Evolutionary conservation across 2,329 filamentous ascomycete species (phyloP).

Genomic region (Atkinsonella hypoxylon): DNA sequence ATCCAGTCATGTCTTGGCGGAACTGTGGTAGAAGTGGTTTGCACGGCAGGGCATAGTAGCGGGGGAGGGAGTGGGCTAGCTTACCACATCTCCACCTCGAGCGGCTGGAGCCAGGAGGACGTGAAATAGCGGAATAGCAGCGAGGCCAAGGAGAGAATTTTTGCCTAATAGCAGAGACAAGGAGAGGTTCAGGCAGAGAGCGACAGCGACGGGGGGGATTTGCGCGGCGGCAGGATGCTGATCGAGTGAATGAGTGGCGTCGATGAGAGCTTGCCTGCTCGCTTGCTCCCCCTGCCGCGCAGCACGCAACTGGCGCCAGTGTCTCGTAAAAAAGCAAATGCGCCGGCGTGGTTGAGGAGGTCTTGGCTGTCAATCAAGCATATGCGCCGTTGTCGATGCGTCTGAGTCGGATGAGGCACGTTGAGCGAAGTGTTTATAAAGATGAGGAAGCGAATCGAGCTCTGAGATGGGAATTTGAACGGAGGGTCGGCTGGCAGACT

Average conservation of each 20-base stretch:
- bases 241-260: neutral
- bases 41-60: constrained; percentile 2
- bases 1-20: neutral
- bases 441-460: neutral
- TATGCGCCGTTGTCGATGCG: neutral
- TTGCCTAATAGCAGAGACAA: neutral
- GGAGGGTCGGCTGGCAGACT: constrained; percentile 3
- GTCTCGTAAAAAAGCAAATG: neutral
- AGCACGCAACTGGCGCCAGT: neutral
- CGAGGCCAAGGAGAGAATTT: no score
- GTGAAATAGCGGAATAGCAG: neutral
- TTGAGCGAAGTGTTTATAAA: neutral
- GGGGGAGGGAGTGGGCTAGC: constrained; percentile 1
- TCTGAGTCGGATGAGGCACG: neutral
- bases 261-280: no score
- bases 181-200: neutral
- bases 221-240: neutral
- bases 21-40: neutral
- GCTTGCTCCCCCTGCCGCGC: neutral
- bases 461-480: neutral
- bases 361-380: neutral
- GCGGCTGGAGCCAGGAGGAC: neutral
- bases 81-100: constrained; percentile 7
- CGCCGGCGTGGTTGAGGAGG: neutral
- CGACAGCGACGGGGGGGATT: neutral